These are phyloP conservation scores for Trapa incisa DNA, from an alignment of 345 rosid species.

Conservation along the genomic window DNA sequence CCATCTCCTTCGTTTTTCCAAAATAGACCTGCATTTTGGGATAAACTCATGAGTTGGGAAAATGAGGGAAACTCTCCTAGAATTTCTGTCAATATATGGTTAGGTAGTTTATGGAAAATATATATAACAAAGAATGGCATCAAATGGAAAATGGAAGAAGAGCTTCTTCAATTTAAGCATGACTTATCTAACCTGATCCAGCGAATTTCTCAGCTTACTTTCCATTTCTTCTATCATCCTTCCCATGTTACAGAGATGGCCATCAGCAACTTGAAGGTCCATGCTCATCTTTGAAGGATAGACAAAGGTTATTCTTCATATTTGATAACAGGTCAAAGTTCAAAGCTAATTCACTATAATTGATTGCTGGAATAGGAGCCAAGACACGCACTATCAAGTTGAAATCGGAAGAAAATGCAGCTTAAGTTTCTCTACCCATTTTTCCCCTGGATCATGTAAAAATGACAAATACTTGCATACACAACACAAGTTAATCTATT, in stretches of 20 bases:
- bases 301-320: background rate
- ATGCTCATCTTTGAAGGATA: slow-evolving; percentile 51
- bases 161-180: too few relatives aligned
- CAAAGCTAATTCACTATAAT: background rate
- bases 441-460: background rate
- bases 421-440: background rate
- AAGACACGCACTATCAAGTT: background rate
- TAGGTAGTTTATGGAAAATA: background rate
- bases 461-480: background rate
- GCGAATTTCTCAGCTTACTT: slow-evolving; percentile 81
- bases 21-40: slow-evolving; percentile 69
- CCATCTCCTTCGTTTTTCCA: slow-evolving; percentile 97
- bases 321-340: background rate
- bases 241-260: slow-evolving; percentile 96
- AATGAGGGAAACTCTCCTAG: background rate
- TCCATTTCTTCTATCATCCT: slow-evolving; percentile 98
- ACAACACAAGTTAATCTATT: background rate
- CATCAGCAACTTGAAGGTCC: slow-evolving; percentile 75
- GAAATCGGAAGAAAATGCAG: background rate
- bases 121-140: background rate
- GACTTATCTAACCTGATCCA: slow-evolving; percentile 59
- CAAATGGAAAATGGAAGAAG: background rate
- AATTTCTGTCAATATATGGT: background rate
- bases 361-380: background rate
- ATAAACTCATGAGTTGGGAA: background rate